Conservation (phyloP, 257 asterid species). For the Scutellaria baicalensis region DNA sequence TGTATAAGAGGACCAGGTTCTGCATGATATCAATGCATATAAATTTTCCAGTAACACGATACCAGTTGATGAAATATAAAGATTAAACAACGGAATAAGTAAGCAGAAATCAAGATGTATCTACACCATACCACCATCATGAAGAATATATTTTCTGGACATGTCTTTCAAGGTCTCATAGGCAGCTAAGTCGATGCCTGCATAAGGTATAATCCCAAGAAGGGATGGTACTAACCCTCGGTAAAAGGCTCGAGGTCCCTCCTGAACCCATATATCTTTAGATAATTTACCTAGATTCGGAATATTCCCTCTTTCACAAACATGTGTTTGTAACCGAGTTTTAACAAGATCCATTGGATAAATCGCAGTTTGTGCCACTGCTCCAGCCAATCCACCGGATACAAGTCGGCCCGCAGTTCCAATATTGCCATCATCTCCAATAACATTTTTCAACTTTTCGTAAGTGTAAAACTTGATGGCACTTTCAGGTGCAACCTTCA, state of each 20-base stretch:
- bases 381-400: conserved; percentile 97
- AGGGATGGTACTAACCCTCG: conserved; percentile 90
- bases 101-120: background rate
- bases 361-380: conserved; percentile 91
- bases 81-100: background rate
- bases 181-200: conserved; percentile 88
- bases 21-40: conserved; percentile 29
- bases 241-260: conserved; percentile 94
- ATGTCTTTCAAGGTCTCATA: conserved; percentile 87
- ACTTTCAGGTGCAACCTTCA: conserved; percentile 99
- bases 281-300: conserved; percentile 69
- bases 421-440: conserved; percentile 53
- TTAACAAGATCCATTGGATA: conserved; percentile 99
- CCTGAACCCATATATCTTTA: conserved; percentile 75
- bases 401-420: conserved; percentile 71
- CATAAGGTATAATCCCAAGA: conserved; percentile 92
- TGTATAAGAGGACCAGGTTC: conserved; percentile 95
- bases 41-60: conserved; percentile 10
- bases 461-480: conserved; percentile 90
- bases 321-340: conserved; percentile 79
- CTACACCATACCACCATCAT: conserved; percentile 59
- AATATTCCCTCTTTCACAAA: conserved; percentile 58
- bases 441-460: conserved; percentile 60
- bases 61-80: background rate
- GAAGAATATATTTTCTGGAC: conserved; percentile 69